Evolutionary conservation across 495 filamentous ascomycete genomes (phyloP), one percentile per base, ranked within the genome.

Genomic region (Cairneyella variabilis): DNA sequence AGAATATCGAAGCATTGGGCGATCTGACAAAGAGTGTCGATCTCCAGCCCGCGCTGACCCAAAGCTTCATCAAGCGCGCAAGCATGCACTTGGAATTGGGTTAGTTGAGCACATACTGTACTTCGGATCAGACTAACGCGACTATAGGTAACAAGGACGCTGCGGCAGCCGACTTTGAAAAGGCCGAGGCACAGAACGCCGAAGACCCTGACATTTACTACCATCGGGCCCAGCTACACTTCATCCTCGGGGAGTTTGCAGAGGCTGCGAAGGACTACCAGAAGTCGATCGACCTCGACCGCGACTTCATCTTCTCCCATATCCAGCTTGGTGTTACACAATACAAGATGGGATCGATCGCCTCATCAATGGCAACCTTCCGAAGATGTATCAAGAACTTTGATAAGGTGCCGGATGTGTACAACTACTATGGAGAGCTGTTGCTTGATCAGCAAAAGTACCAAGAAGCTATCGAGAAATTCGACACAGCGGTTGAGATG

Each of bases 381-480:
- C 79, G 93, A 55, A 79, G 91, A 26, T 95, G 91, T 65, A 91
- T 97, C 63, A 99, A 97, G 86, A 96, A 95, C 71, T 99, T 99
- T 63, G 88, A 90, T 57, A 88, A 89, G 58, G 90, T 92, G 8
- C 91, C 93, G 4, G 93, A 99, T 66, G 93, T 99, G 2, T 99
- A 97, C 76, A 99, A 99, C 76, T 99, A 97, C 80, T 97, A 95
- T 59, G 93, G 93, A 64, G 93, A 99, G 71, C 80, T 99, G n/a
- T 77, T 99, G 20, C 83, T 99, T 18, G 93, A 99, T 74, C 93
- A 99, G 75, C 83, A 88, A 69, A 95, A 96, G 72, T 97, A 82
- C 68, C 76, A 88, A 44, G 93, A 97, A 66, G 93, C 93, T 11
- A 95, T 99, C 58, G 87, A 96, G 73, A 96, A 97, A 75, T 99